These are phyloP conservation scores for Polytolypa hystricis DNA, from an alignment of 2,329 filamentous ascomycete species.

Conservation along the genomic window DNA sequence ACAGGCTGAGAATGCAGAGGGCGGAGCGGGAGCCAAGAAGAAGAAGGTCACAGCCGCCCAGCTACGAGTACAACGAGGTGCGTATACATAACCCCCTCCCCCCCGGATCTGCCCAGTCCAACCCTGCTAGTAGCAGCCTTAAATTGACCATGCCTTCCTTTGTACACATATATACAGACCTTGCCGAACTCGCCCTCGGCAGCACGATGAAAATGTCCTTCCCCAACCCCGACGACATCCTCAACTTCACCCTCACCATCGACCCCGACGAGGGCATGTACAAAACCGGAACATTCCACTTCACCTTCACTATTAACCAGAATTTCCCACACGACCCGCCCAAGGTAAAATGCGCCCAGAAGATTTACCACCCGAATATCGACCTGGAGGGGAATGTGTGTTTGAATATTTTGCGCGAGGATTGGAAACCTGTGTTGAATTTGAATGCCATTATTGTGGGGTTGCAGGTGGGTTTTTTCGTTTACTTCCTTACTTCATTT, in stretches of 20 bases:
- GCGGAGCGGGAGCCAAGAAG: slow-evolving; percentile 71
- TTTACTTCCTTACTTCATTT: neutral
- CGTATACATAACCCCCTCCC: slow-evolving; percentile 9
- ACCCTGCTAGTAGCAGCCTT: too few species aligned
- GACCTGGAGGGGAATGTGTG: slow-evolving; percentile 96
- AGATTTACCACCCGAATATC: slow-evolving; percentile 99
- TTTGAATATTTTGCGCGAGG: slow-evolving; percentile 90
- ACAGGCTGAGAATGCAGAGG: slow-evolving; percentile 87
- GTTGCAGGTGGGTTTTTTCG: slow-evolving; percentile 52
- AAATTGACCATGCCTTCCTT: too few species aligned
- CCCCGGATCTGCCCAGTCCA: neutral
- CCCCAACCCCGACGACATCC: slow-evolving; percentile 45
- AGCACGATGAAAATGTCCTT: slow-evolving; percentile 49
- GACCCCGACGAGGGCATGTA: slow-evolving; percentile 58
- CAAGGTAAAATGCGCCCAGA: slow-evolving; percentile 93
- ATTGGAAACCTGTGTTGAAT: slow-evolving; percentile 98
- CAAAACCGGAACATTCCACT: slow-evolving; percentile 75
- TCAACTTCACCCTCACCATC: slow-evolving; percentile 42
- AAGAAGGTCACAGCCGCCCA: slow-evolving; percentile 98
- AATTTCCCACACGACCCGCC: slow-evolving; percentile 96
- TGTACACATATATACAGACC: slow-evolving; percentile 21
- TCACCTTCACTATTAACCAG: slow-evolving; percentile 84
- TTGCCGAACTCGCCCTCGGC: slow-evolving; percentile 41
- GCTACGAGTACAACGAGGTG: slow-evolving; percentile 91
- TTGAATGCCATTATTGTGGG: slow-evolving; percentile 94